phyloP scores from a whole-genome alignment of 2,329 filamentous ascomycete species.

The Ceratocystis papillata region DNA sequence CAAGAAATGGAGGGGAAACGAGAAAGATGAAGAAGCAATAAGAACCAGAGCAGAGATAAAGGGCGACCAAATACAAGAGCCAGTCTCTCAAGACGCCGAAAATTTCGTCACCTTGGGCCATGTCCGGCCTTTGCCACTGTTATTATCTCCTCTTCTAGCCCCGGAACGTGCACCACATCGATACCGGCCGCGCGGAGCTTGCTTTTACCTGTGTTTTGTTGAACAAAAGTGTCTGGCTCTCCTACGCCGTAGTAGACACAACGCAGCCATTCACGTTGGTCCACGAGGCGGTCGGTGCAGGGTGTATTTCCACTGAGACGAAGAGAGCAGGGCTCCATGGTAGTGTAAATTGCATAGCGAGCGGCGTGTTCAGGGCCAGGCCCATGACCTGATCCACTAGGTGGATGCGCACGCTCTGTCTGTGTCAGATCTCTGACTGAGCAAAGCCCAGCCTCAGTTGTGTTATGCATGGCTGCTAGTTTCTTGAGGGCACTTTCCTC shows the following conservation, averaged over 20 bases:
- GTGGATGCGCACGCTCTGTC: conserved; percentile 26
- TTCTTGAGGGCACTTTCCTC: conserved; percentile 89
- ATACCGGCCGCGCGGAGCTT: conserved; percentile 64
- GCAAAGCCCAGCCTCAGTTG: conserved; percentile 38
- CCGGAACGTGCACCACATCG: conserved; percentile 58
- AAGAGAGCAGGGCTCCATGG: conserved; percentile 75
- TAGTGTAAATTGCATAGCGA: conserved; percentile 60
- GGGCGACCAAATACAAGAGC: too few relatives aligned
- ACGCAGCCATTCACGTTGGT: conserved; percentile 50
- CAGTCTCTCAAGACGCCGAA: background rate
- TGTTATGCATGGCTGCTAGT: conserved; percentile 36
- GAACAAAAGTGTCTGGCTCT: conserved; percentile 85
- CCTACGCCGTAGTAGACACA: conserved; percentile 79
- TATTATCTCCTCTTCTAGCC: conserved; percentile 72
- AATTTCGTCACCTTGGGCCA: conserved; percentile 8
- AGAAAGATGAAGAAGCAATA: too few relatives aligned
- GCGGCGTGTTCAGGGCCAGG: too few relatives aligned
- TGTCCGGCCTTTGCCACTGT: conserved; percentile 77
- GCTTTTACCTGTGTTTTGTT: conserved; percentile 61
- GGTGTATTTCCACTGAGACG: conserved; percentile 63
- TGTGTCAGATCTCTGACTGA: conserved; percentile 33
- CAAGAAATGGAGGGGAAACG: too few relatives aligned
- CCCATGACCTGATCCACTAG: too few relatives aligned
- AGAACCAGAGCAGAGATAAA: too few relatives aligned
- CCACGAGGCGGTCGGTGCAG: conserved; percentile 70